phyloP scores from a whole-genome alignment of 2,329 filamentous ascomycete species.

The Coniella vitis region DNA sequence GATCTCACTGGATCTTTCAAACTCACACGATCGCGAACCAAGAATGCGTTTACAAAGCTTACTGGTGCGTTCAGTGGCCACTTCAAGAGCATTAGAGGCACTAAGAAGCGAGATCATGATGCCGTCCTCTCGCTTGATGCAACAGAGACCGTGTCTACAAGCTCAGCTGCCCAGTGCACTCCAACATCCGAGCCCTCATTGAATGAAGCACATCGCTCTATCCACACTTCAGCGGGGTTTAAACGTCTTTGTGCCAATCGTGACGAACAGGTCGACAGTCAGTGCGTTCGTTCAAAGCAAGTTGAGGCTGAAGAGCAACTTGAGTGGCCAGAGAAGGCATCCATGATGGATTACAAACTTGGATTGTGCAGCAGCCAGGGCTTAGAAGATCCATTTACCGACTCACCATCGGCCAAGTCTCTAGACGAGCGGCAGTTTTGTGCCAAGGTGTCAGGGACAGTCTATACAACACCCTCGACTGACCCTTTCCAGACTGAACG shows the following conservation, averaged over 20 bases:
- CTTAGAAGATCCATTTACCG: conserved; percentile 19
- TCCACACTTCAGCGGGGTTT: not conserved
- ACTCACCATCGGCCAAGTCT: conserved; percentile 1
- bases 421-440: conserved; percentile 17
- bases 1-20: not conserved
- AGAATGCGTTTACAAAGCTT: conserved; percentile 13
- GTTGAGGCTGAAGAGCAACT: conserved; percentile 14
- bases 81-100: conserved; percentile 3
- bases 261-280: conserved; percentile 27
- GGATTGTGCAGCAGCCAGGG: conserved; percentile 15
- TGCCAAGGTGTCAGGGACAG: not conserved
- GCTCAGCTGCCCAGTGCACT: not conserved
- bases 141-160: not conserved
- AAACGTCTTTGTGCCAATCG: conserved; percentile 21
- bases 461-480: not conserved
- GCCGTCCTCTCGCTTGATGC: not conserved
- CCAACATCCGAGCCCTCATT: not conserved
- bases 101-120: not conserved
- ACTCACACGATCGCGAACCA: conserved; percentile 11
- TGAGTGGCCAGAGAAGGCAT: conserved; percentile 17
- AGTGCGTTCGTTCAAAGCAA: conserved; percentile 28
- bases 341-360: conserved; percentile 22
- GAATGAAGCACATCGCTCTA: conserved; percentile 20
- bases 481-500: conserved; percentile 30
- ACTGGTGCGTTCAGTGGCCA: conserved; percentile 12